Percentiles rank a stretch among this genome's conserved stretches.
phyloP scores from a whole-genome alignment of 108 stramenopile species.

The Seminavis robusta region DNA sequence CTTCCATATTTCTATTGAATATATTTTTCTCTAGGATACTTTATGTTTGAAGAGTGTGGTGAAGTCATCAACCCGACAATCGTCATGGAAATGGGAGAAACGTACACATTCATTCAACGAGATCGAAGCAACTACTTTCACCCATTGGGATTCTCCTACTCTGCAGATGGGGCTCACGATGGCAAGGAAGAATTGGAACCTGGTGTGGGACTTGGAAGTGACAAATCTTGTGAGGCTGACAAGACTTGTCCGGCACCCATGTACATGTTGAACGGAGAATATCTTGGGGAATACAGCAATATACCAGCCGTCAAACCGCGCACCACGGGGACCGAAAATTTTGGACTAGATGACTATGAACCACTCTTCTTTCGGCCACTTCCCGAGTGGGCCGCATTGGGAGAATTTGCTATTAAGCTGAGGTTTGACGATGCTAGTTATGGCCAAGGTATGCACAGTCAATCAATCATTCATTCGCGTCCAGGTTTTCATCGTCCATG shows the following conservation, averaged over 20 bases:
- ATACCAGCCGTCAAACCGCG: conserved; percentile 10
- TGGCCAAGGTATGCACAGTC: too few relatives aligned
- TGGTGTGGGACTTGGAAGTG: conserved; percentile 35
- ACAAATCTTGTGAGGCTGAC: conserved; percentile 59
- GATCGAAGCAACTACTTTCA: conserved; percentile 46
- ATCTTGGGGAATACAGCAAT: conserved; percentile 52
- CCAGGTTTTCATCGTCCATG: too few relatives aligned
- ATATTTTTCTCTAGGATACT: conserved; percentile 55
- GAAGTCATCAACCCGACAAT: conserved; percentile 69
- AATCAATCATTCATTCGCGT: too few relatives aligned
- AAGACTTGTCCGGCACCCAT: conserved; percentile 63
- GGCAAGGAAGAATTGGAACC: conserved; percentile 84
- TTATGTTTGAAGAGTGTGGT: conserved; percentile 73
- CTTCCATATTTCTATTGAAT: too few relatives aligned
- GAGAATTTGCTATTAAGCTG: conserved; percentile 54
- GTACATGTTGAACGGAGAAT: conserved; percentile 66
- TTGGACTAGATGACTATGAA: conserved; percentile 84
- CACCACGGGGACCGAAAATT: conserved; percentile 34
- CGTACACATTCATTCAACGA: conserved; percentile 70
- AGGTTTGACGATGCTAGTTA: conserved; percentile 47
- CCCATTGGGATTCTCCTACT: conserved; percentile 88
- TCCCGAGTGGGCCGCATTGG: conserved; percentile 59
- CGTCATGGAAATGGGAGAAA: conserved; percentile 63
- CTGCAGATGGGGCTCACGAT: conserved; percentile 80
- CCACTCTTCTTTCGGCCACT: conserved; percentile 75